Evolutionary conservation across 208 protist genomes (phyloP).

Genomic region (Perkinsela sp.): DNA sequence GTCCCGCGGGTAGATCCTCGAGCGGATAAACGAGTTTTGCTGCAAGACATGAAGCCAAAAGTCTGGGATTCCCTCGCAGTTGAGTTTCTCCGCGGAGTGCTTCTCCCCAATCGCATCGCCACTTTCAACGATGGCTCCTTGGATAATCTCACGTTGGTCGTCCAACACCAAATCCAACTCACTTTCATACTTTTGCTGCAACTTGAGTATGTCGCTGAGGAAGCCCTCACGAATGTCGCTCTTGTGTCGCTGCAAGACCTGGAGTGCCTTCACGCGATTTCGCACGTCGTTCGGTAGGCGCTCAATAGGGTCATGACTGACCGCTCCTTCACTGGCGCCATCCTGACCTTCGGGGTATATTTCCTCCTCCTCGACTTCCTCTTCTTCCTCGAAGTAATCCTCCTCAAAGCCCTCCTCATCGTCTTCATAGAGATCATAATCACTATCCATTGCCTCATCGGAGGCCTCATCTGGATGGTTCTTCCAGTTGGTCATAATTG

Average conservation of each 20-base stretch:
- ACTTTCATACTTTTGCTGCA: constrained; percentile 9
- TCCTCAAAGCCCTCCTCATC: constrained; percentile 8
- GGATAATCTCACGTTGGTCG: constrained; percentile 4
- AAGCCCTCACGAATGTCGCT: constrained; percentile 4
- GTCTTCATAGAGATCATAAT: constrained; percentile 8
- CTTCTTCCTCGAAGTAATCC: constrained; percentile 5
- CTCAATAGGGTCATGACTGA: neutral
- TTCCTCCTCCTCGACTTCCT: no score
- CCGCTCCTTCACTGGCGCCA: no score
- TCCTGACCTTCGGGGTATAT: no score
- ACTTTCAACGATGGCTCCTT: constrained; percentile 1
- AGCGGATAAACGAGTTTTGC: constrained; percentile 15
- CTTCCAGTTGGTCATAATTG: constrained; percentile 19
- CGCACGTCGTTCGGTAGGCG: constrained; percentile 1
- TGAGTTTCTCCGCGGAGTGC: constrained; percentile 9
- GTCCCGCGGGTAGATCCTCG: constrained; percentile 31
- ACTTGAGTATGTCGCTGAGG: constrained; percentile 4
- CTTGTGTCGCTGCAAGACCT: constrained; percentile 7
- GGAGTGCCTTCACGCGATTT: constrained; percentile 4
- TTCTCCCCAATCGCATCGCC: constrained; percentile 16
- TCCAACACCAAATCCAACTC: constrained; percentile 8
- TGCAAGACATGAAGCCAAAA: constrained; percentile 49
- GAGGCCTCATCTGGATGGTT: constrained; percentile 14
- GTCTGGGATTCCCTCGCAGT: constrained; percentile 33
- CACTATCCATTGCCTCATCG: constrained; percentile 9